These are phyloP conservation scores for Cadophora luteo-olivacea DNA, from an alignment of 2,329 filamentous ascomycete genomes.

Conservation along the genomic window DNA sequence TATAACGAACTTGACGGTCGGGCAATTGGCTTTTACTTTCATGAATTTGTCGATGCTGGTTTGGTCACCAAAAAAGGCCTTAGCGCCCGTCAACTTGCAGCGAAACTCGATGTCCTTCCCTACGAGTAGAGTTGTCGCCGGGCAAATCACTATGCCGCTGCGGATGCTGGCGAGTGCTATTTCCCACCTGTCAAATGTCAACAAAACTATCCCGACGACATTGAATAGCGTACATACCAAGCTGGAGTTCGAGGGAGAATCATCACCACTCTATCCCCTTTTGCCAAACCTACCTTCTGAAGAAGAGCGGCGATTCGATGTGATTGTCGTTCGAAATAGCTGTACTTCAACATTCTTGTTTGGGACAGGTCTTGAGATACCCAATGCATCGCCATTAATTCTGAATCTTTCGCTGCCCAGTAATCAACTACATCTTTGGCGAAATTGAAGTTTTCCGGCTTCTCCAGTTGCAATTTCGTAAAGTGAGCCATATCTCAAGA, in stretches of 20 bases:
- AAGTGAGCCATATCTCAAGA: constrained; percentile 16
- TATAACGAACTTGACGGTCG: constrained; percentile 45
- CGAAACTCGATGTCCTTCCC: constrained; percentile 50
- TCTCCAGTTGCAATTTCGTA: background rate
- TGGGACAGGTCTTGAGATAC: constrained; percentile 44
- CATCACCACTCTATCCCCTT: constrained; percentile 47
- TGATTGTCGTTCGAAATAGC: constrained; percentile 47
- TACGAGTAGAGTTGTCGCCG: constrained; percentile 48
- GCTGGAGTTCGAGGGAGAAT: constrained; percentile 47
- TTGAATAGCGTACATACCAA: too few species aligned
- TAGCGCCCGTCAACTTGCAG: constrained; percentile 44
- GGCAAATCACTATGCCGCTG: constrained; percentile 47
- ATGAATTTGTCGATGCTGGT: constrained; percentile 46
- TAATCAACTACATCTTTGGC: constrained; percentile 49
- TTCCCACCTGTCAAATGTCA: constrained; percentile 45
- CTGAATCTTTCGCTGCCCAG: constrained; percentile 44
- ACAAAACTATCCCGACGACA: too few species aligned
- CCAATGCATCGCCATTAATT: constrained; percentile 48
- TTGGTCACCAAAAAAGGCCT: constrained; percentile 48
- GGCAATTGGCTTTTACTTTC: constrained; percentile 43
- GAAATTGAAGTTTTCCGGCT: constrained; percentile 47
- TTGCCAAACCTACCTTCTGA: constrained; percentile 41
- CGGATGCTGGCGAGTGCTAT: constrained; percentile 48
- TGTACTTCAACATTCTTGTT: constrained; percentile 44
- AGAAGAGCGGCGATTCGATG: constrained; percentile 47